Conservation (phyloP, 805 yeast genomes). For the Myxozyma nipponensis region DNA sequence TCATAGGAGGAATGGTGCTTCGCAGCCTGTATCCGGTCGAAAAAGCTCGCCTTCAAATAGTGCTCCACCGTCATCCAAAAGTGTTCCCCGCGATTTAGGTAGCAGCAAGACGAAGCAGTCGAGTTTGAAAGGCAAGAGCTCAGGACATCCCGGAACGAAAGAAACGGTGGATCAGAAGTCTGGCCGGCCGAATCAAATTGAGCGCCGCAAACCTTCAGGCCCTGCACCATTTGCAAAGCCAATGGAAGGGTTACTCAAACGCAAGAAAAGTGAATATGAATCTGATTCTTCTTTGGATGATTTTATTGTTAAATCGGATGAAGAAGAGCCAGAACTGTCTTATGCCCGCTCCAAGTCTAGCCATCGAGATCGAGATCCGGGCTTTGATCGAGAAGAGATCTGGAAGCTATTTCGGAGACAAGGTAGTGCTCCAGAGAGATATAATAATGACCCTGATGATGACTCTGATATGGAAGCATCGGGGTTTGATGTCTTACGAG, state of each 20-base stretch:
- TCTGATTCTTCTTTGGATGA: slow-evolving; percentile 42
- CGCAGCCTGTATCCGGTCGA: not conserved
- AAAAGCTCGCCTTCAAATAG: not conserved
- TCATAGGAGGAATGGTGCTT: slow-evolving; percentile 22
- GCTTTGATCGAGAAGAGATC: slow-evolving; percentile 78
- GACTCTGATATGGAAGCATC: slow-evolving; percentile 88
- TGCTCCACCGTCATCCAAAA: not conserved
- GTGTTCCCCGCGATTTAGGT: not conserved
- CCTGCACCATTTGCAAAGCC: slow-evolving; percentile 40
- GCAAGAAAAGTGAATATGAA: slow-evolving; percentile 33
- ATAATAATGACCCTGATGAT: slow-evolving; percentile 40
- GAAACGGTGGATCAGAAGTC: not conserved
- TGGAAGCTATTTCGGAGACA: slow-evolving; percentile 81
- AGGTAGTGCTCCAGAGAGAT: slow-evolving; percentile 36
- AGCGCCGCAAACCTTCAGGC: slow-evolving; percentile 35
- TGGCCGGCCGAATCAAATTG: not conserved
- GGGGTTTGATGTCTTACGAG: slow-evolving; percentile 81
- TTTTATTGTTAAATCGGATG: slow-evolving; percentile 59
- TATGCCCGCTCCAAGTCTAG: not conserved
- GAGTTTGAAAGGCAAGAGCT: not conserved
- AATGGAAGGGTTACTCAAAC: slow-evolving; percentile 45
- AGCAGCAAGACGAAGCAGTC: not conserved
- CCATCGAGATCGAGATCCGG: slow-evolving; percentile 39
- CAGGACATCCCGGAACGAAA: not conserved
- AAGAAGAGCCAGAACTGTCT: slow-evolving; percentile 38